Percentiles rank a stretch among this genome's conserved stretches.
phyloP scores from a whole-genome alignment of 495 filamentous ascomycete species.

The Entonaema liquescens region DNA sequence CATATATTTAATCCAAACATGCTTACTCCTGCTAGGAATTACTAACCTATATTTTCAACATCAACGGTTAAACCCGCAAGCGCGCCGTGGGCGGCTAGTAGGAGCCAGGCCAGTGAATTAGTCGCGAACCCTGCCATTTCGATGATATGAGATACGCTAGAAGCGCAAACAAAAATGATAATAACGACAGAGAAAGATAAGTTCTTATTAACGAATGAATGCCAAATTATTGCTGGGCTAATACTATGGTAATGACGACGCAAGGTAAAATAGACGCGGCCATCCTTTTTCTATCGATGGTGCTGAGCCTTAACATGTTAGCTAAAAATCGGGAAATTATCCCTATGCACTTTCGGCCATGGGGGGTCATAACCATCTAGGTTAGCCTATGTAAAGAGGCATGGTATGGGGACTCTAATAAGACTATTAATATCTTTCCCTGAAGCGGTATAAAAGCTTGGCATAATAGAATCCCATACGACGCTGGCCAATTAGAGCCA shows the following conservation, averaged over 20 bases:
- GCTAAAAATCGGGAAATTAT: neutral
- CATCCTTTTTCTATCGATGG: slow-evolving; percentile 14
- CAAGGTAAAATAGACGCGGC: neutral
- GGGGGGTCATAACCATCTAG: too few species aligned
- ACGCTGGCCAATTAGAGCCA: neutral
- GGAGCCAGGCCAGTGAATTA: slow-evolving; percentile 20
- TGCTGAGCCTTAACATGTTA: neutral
- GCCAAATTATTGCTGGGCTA: neutral
- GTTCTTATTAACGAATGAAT: slow-evolving; percentile 23
- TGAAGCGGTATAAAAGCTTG: neutral
- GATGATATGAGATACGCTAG: neutral
- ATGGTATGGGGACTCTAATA: neutral
- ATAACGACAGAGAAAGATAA: neutral
- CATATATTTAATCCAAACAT: neutral
- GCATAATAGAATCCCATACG: neutral
- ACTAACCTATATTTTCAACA: slow-evolving; percentile 40
- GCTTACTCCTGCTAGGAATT: neutral
- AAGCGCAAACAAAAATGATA: neutral
- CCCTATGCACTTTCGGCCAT: neutral
- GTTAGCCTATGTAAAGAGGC: neutral
- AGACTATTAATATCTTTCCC: neutral
- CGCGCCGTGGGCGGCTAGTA: slow-evolving; percentile 34
- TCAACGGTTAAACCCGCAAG: slow-evolving; percentile 37
- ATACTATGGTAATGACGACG: neutral
- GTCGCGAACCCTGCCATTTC: slow-evolving; percentile 33